Evolutionary conservation across 139 green algal species (phyloP).

Genomic region (Chlamydomonas applanata): DNA sequence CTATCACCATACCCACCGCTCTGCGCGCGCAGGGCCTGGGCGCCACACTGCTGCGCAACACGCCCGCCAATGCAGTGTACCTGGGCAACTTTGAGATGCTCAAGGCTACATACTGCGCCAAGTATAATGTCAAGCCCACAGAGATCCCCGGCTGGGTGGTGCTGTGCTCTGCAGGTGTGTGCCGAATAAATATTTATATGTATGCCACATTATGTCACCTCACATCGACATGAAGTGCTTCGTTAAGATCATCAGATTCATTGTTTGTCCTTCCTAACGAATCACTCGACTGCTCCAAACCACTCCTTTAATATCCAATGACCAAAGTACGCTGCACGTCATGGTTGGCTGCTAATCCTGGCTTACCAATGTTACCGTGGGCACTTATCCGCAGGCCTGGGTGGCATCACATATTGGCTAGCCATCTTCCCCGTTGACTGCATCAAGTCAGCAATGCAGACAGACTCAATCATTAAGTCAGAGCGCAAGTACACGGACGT

Average conservation of each 20-base stretch:
- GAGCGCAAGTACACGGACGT: conserved; percentile 76
- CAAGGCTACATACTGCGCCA: conserved; percentile 52
- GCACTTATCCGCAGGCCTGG: conserved; percentile 53
- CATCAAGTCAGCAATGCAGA: conserved; percentile 88
- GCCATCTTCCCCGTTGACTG: conserved; percentile 90
- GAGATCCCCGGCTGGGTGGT: conserved; percentile 49
- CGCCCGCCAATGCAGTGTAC: conserved; percentile 90
- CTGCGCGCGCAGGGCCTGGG: conserved; percentile 61
- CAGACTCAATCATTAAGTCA: conserved; percentile 70
- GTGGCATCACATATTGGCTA: conserved; percentile 85
- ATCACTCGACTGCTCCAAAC: too few relatives aligned
- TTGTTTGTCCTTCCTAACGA: too few relatives aligned
- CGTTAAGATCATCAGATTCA: too few relatives aligned
- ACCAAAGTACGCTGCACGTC: too few relatives aligned
- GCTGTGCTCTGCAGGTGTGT: conserved; percentile 35
- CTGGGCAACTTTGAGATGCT: conserved; percentile 91
- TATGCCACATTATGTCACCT: too few relatives aligned
- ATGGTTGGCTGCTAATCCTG: too few relatives aligned
- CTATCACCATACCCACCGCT: background rate
- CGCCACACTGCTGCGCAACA: conserved; percentile 87
- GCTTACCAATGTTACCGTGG: too few relatives aligned
- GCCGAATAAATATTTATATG: too few relatives aligned
- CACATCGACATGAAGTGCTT: too few relatives aligned
- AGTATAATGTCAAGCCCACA: conserved; percentile 17
- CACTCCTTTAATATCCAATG: too few relatives aligned